These are phyloP conservation scores for Chlamydomonas sphaeroides DNA, from an alignment of 139 green algal genomes.

Conservation along the genomic window DNA sequence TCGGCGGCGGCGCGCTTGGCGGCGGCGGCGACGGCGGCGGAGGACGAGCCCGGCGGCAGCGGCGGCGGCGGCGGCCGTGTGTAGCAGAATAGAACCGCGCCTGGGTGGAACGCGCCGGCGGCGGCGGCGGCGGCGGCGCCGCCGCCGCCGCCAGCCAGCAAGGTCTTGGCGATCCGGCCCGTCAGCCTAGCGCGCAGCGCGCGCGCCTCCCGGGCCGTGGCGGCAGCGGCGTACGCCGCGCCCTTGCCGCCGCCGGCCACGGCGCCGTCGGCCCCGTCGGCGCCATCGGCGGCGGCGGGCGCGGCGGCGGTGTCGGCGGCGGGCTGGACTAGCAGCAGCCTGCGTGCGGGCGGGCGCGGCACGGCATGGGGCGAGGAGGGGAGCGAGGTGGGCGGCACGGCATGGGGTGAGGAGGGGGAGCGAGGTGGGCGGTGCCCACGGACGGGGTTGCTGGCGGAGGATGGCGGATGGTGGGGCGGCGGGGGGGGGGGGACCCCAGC, in stretches of 20 bases:
- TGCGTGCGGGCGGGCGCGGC: background rate
- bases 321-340: background rate
- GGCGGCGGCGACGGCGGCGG: conserved; percentile 8
- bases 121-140: background rate
- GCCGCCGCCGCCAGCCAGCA: conserved; percentile 1
- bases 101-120: conserved; percentile 12
- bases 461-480: too few relatives aligned
- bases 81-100: conserved; percentile 29
- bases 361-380: too few relatives aligned
- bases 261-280: background rate
- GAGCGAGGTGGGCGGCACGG: too few relatives aligned
- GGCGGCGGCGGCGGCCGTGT: conserved; percentile 29
- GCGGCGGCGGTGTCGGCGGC: background rate
- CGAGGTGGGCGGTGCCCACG: too few relatives aligned
- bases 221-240: conserved; percentile 17
- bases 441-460: too few relatives aligned
- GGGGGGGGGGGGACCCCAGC: too few relatives aligned
- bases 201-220: conserved; percentile 19
- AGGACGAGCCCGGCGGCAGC: conserved; percentile 30
- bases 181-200: conserved; percentile 11
- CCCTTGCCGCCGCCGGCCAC: conserved; percentile 1
- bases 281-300: background rate
- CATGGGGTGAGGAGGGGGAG: too few relatives aligned
- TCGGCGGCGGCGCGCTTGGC: conserved; percentile 34
- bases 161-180: conserved; percentile 5